Evolutionary conservation across 352 stramenopile species (phyloP).

Genomic region (Vaucheria bursata): DNA sequence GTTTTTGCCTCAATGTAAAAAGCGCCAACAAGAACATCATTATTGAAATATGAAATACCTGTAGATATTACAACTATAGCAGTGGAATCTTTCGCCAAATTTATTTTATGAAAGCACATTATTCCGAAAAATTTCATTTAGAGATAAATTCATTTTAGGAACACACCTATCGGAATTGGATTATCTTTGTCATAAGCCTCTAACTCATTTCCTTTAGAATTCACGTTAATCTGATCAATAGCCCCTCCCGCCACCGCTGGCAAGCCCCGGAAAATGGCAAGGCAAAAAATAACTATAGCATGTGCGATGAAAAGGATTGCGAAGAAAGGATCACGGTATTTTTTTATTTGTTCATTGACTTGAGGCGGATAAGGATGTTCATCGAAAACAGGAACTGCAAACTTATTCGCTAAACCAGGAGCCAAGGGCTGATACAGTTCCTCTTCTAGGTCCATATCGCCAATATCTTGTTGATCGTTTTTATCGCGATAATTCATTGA

Average conservation of each 20-base stretch:
- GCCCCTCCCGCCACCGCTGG: background rate
- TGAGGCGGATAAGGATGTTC: background rate
- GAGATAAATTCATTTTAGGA: no score
- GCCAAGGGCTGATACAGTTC: background rate
- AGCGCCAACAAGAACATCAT: no score
- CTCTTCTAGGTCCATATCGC: no score
- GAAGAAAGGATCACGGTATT: slow-evolving; percentile 1
- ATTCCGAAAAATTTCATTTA: no score
- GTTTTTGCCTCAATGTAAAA: no score
- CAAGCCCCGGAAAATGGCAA: background rate
- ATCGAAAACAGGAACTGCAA: background rate
- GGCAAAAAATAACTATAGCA: background rate
- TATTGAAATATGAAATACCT: no score
- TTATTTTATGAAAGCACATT: no score
- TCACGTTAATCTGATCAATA: background rate
- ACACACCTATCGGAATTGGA: background rate
- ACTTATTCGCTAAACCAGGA: background rate
- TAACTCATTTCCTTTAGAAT: background rate
- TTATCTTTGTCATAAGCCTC: background rate
- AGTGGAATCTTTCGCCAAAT: no score
- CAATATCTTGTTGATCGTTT: no score
- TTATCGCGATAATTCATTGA: no score
- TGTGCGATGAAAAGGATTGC: background rate
- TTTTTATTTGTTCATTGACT: background rate
- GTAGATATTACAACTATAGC: no score